Evolutionary conservation across 2,329 filamentous ascomycete genomes (phyloP).

Genomic region (Didymella arachidicola): DNA sequence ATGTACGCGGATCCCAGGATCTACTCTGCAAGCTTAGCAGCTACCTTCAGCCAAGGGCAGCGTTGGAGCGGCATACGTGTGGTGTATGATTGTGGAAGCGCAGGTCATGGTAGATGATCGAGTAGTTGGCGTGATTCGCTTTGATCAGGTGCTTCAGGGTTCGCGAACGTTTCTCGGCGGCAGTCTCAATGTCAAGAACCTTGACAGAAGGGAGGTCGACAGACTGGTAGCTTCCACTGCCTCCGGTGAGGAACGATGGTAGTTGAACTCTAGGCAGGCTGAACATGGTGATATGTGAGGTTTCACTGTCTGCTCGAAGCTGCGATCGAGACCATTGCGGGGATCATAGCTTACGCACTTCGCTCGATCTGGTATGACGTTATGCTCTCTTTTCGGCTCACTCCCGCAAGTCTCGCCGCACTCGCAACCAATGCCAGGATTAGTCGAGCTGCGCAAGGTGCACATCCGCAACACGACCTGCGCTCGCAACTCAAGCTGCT

Average conservation of each 20-base stretch:
- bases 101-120: slow-evolving; percentile 78
- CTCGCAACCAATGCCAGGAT: slow-evolving; percentile 26
- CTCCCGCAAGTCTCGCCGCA: slow-evolving; percentile 13
- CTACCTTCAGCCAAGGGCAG: slow-evolving; percentile 29
- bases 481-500: slow-evolving; percentile 9
- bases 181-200: slow-evolving; percentile 80
- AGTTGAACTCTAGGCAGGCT: slow-evolving; percentile 32
- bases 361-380: slow-evolving; percentile 36
- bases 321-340: slow-evolving; percentile 27
- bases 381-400: slow-evolving; percentile 18
- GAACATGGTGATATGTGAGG: slow-evolving; percentile 31
- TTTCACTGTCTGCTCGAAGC: slow-evolving; percentile 10
- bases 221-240: slow-evolving; percentile 31
- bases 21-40: slow-evolving; percentile 52
- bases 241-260: slow-evolving; percentile 31
- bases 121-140: slow-evolving; percentile 89
- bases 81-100: slow-evolving; percentile 83
- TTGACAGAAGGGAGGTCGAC: slow-evolving; percentile 71
- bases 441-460: slow-evolving; percentile 1
- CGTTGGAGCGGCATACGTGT: slow-evolving; percentile 62
- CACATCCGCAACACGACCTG: not conserved
- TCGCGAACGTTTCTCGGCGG: slow-evolving; percentile 78
- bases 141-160: slow-evolving; percentile 90
- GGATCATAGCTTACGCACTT: slow-evolving; percentile 27
- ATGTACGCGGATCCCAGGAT: slow-evolving; percentile 85